Percentiles rank a stretch among this genome's conserved stretches.
Evolutionary conservation across 176 grass and related monocot species (phyloP).

Genomic region (Hyparrhenia diplandra): DNA sequence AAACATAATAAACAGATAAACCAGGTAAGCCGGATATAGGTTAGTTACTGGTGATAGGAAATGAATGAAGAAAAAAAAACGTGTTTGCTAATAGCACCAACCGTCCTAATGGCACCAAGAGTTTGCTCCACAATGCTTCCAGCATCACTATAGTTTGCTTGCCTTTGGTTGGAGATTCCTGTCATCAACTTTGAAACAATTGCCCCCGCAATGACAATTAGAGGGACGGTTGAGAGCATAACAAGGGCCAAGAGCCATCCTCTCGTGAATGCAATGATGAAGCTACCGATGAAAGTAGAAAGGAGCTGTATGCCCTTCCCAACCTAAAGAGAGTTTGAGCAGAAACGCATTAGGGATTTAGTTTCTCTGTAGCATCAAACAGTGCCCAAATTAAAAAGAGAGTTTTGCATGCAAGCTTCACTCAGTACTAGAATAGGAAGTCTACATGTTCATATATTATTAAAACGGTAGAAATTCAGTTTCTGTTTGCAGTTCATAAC

Average conservation of each 20-base stretch:
- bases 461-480: no score
- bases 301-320: constrained; percentile 64
- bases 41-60: no score
- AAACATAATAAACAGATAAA: constrained; percentile 25
- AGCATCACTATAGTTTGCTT: constrained; percentile 61
- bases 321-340: constrained; percentile 41
- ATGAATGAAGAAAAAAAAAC: neutral
- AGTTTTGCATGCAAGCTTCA: neutral
- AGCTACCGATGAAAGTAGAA: constrained; percentile 69
- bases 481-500: no score
- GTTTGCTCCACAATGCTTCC: constrained; percentile 77
- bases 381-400: neutral
- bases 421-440: neutral
- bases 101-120: constrained; percentile 66
- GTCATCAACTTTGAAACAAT: constrained; percentile 42
- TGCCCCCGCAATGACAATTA: constrained; percentile 31
- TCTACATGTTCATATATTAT: neutral
- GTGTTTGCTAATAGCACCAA: constrained; percentile 13
- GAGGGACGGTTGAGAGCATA: constrained; percentile 65
- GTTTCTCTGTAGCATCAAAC: neutral
- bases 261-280: constrained; percentile 64
- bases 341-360: neutral
- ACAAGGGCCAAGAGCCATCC: constrained; percentile 84
- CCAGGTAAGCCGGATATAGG: neutral
- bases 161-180: constrained; percentile 47